Base-by-base conservation (phyloP, 176 grass and related monocot species). In the Cymbopogon citratus region DNA sequence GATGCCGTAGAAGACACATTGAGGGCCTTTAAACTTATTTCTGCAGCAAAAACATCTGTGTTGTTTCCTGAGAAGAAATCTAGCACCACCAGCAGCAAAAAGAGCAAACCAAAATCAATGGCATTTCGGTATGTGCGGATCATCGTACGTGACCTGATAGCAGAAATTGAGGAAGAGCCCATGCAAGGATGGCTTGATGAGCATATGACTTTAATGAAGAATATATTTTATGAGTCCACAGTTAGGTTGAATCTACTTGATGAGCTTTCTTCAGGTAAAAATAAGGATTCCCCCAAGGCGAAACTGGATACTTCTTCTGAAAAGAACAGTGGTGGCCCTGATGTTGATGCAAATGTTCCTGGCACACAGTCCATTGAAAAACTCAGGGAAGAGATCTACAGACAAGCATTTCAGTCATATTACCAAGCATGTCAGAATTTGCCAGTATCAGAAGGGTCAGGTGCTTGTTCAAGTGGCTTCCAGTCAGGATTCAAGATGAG, bases 171-270 rank as follows among this genome's bases (percentile, higher is more conserved):
- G 82, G 95, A 98, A 87, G 95, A 98, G 84, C 95, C 95, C 43
- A 77, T 98, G 6, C 95, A 98, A 81, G 92, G 92, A 71, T 98
- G 95, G 95, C 90, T 98, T 87, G 95, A 98, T 77, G 95, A 94
- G 82, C 95, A 94, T 87, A 86, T 92, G 13, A 81, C 51, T 73
- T 81, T 98, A 76, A 87, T 98, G 92, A 98, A 92, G 81, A 87
- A 75, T 72, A 84, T 94, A 78, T 85, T 94, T 84, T 87, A 63
- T 82, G 88, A 94, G 67, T 85, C 81, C 33, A 84, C 76, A 49
- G 81, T 88, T 71, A 79, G 88, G 84, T 72, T 91, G 57, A 87
- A 98, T 84, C 45, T 91, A 45, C 95, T 98, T 46, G 90, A 94
- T 82, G 85, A 92, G 62, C 84, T 82, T 87, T 51, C 83, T 77